phyloP scores from a whole-genome alignment of 176 grass and related monocot species.

The Oryza officinalis region DNA sequence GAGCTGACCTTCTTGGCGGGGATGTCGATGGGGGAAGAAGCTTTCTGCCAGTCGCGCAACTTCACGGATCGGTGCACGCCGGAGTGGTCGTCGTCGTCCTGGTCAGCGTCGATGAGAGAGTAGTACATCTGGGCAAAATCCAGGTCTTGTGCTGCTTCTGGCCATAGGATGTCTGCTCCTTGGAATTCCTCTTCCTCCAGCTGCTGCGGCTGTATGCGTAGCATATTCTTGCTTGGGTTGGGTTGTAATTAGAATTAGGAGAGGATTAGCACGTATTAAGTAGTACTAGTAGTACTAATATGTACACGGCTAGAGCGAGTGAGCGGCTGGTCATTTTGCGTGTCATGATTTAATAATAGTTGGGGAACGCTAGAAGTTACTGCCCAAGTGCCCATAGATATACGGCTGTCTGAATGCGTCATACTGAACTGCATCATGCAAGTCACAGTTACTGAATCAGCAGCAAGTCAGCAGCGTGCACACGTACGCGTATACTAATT shows the following conservation, averaged over 20 bases:
- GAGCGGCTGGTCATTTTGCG: conserved; percentile 1
- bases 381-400: neutral
- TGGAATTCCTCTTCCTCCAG: conserved; percentile 37
- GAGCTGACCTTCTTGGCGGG: conserved; percentile 11
- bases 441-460: conserved; percentile 28
- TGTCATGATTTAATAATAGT: neutral
- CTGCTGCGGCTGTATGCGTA: neutral
- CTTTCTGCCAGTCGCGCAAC: neutral
- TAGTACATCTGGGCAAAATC: neutral
- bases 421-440: neutral
- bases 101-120: neutral
- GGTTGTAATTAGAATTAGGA: neutral
- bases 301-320: neutral
- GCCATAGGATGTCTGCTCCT: conserved; percentile 53
- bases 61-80: neutral
- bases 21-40: conserved; percentile 53
- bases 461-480: conserved; percentile 12
- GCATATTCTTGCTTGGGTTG: conserved; percentile 29
- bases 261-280: conserved; percentile 25
- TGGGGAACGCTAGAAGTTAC: neutral
- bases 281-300: neutral
- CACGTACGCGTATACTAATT: neutral
- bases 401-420: conserved; percentile 21
- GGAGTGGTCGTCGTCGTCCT: neutral
- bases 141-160: conserved; percentile 16